Evolutionary conservation across 768 basidiomycete species (phyloP), one percentile per base, ranked within the genome.

Genomic region (Boletus rubropictus): DNA sequence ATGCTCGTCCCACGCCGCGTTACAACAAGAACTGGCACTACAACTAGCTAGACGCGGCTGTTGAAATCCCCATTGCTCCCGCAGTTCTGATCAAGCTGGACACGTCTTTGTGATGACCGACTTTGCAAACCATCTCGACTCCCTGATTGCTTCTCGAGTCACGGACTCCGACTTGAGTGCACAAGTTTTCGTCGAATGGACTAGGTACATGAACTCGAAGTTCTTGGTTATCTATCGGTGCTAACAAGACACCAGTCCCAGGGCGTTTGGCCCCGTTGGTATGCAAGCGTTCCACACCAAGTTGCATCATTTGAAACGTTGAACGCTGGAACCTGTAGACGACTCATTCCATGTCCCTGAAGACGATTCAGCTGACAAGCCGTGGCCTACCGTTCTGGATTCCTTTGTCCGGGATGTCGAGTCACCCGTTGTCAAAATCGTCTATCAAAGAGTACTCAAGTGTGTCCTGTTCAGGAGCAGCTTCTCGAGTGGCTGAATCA

Each of bases 371-470:
- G 18, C 21, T 7, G 49, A 53, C 15, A 62, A 63, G 46, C 40
- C 50, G 17, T 65, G 59, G 63, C 39, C 51, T 21, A 66, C 68
- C 27, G 64, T 72, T 32, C 61, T 73, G 29, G 63, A 69, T 43
- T 20, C 65, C 44, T 72, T 66, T 36, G 20, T 34, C 11, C 28
- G 1, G 6, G 25, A 53, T 15, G 8, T 7, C 17, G 45, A 47
- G 34, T 38, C 44, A 0, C 25, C 42, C n/a, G 10, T 6, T 37
- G 29, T 46, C 34, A 47, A 43, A 20, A 20, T 28, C 9, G 39
- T 59, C 12, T 47, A 37, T 44, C 50, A 49, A 36, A 51, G 18
- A n/a, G 14, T 59, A 21, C 37, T 54, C 22, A 32, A 34, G 64
- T 65, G 18, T 39, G 59, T 51, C 25, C 4, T 34, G 14, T 28